phyloP scores from a whole-genome alignment of 257 asterid genomes.

The Gentiana straminea region DNA sequence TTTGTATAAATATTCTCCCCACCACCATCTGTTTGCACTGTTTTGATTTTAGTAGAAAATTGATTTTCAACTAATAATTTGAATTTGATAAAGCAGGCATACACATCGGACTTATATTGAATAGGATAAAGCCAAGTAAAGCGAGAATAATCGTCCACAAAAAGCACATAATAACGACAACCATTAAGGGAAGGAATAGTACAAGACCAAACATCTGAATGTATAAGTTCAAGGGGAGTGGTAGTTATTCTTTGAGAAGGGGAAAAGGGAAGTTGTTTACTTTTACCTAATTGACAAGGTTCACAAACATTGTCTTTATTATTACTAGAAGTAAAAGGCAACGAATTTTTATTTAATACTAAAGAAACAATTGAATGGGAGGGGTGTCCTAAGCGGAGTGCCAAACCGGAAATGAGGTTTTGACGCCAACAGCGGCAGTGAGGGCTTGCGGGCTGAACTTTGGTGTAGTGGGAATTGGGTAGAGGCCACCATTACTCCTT shows the following conservation, averaged over 20 bases:
- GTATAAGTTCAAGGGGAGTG: too few relatives aligned
- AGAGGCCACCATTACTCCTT: too few relatives aligned
- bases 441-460: not conserved
- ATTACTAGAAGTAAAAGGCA: too few relatives aligned
- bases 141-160: not conserved
- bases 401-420: not conserved
- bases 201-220: too few relatives aligned
- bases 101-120: not conserved
- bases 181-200: too few relatives aligned
- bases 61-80: not conserved
- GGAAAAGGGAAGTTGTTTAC: too few relatives aligned
- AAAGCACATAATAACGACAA: too few relatives aligned
- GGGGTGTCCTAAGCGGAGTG: not conserved
- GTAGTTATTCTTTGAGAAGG: not conserved
- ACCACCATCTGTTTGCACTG: not conserved
- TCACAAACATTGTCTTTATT: too few relatives aligned
- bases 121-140: not conserved
- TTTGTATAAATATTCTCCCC: not conserved
- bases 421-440: too few relatives aligned
- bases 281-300: too few relatives aligned
- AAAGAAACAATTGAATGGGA: not conserved
- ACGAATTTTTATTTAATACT: not conserved
- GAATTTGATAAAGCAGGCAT: too few relatives aligned
- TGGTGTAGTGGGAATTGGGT: too few relatives aligned
- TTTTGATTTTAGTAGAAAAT: not conserved